Evolutionary conservation across 164 flowering plant genomes (phyloP).

Genomic region (Buxus sempervirens): DNA sequence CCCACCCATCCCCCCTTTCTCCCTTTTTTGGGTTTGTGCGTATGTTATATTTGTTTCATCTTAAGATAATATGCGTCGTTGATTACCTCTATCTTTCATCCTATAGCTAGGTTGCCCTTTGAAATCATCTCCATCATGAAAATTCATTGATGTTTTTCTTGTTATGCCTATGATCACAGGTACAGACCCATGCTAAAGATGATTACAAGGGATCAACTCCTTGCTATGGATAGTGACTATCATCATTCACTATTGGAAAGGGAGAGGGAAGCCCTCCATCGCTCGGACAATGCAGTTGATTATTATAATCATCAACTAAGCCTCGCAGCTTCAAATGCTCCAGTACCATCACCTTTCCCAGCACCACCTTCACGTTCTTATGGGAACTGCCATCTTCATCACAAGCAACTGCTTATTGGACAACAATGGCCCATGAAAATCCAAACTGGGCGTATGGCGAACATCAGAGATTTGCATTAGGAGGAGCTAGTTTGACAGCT

Average conservation of each 20-base stretch:
- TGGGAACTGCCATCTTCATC: conserved; percentile 4
- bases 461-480: neutral
- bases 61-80: neutral
- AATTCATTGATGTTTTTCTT: neutral
- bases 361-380: neutral
- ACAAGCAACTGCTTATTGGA: conserved; percentile 11
- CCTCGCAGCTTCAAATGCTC: neutral
- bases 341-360: neutral
- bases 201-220: neutral
- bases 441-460: neutral
- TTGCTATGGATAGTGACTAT: neutral
- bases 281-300: neutral
- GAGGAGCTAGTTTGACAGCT: neutral
- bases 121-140: neutral
- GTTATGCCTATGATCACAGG: neutral
- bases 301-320: neutral
- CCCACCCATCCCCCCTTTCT: no score
- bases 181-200: neutral
- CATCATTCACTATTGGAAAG: neutral
- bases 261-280: neutral
- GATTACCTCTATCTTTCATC: neutral
- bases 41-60: no score
- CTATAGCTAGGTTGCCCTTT: neutral
- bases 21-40: no score
- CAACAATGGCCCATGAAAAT: conserved; percentile 3